Evolutionary conservation across 306 rosid genomes (phyloP), one percentile per base, ranked within the genome.

Genomic region (Acacia crassicarpa): DNA sequence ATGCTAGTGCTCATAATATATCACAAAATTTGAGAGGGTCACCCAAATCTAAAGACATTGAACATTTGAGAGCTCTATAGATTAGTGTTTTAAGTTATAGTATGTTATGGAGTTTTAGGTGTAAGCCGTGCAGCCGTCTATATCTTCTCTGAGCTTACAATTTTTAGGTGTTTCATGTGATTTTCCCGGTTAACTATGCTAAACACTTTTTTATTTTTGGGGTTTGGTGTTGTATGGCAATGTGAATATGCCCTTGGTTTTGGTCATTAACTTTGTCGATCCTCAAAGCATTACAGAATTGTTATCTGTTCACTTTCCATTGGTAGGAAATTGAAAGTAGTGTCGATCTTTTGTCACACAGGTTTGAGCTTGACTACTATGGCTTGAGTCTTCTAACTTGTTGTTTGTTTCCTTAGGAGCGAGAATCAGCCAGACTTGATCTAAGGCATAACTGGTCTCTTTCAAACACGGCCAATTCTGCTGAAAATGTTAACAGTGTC

Each of bases 351-450:
- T 66, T 54, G 10, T 38, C 20, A 22, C 58, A 22, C 22, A 44
- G 56, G 20, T 25, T 44, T 71, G 76, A 43, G 48, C 63, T 38
- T 45, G 6, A 44, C 6, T 32, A 1, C 77, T 78, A 7, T 46
- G 54, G 67, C 33, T 30, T 11, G 32, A 22, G 14, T 58, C 33
- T 35, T 2, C 43, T 45, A 6, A 65, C 17, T 67, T 14, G 1
- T 67, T 63, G 54, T 82, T 61, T 59, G 73, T 63, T 85, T 58
- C 78, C 13, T 27, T 81, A 91, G 94, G 98, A 90, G 59, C 88
- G 78, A 44, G 81, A 83, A 45, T 78, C 84, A 17, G 84, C 84
- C 81, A 90, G 89, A 79, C 32, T 74, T 23, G 94, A 82, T 44
- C 77, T 61, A 32, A 83, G 89, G 75, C 20, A 78, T 44, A 80